A percentile compares a stretch with the other conserved stretches of the same genome.
Evolutionary conservation across 2,329 filamentous ascomycete species (phyloP).

Genomic region (Colletotrichum scovillei): DNA sequence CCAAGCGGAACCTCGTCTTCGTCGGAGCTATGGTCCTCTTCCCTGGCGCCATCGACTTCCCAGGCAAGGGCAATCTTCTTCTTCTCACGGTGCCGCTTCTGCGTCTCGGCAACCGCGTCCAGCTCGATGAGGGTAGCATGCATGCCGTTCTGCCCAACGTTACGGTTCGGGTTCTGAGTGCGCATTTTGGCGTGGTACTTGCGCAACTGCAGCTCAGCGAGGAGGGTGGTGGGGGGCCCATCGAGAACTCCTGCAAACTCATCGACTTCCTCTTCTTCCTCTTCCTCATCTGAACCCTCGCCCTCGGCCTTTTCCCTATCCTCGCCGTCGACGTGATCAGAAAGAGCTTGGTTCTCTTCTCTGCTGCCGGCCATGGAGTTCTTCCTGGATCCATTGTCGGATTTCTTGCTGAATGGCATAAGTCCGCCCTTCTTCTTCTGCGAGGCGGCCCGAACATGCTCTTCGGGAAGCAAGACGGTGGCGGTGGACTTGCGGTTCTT

Average conservation of each 20-base stretch:
- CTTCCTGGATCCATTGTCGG: slow-evolving; percentile 34
- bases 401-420: slow-evolving; percentile 58
- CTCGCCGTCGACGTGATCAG: slow-evolving; percentile 41
- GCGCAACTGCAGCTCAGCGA: slow-evolving; percentile 91
- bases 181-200: slow-evolving; percentile 89
- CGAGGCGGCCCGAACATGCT: slow-evolving; percentile 37
- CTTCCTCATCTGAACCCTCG: slow-evolving; percentile 46
- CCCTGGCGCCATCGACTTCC: slow-evolving; percentile 72
- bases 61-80: slow-evolving; percentile 89
- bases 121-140: slow-evolving; percentile 91
- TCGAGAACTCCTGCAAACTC: slow-evolving; percentile 52
- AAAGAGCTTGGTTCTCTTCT: slow-evolving; percentile 39
- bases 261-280: slow-evolving; percentile 55
- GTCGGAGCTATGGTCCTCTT: slow-evolving; percentile 59
- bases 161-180: slow-evolving; percentile 73
- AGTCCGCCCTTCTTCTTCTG: slow-evolving; percentile 62
- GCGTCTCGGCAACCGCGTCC: slow-evolving; percentile 88
- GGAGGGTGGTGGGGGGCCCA: slow-evolving; percentile 86
- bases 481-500: slow-evolving; percentile 49
- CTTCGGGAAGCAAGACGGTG: slow-evolving; percentile 39
- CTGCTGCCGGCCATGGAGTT: slow-evolving; percentile 35
- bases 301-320: slow-evolving; percentile 45
- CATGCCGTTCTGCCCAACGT: slow-evolving; percentile 76
- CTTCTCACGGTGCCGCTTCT: slow-evolving; percentile 78
- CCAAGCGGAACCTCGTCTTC: slow-evolving; percentile 92